phyloP scores from a whole-genome alignment of 1,139 yeast species.

The Kodamaea alishanica region DNA sequence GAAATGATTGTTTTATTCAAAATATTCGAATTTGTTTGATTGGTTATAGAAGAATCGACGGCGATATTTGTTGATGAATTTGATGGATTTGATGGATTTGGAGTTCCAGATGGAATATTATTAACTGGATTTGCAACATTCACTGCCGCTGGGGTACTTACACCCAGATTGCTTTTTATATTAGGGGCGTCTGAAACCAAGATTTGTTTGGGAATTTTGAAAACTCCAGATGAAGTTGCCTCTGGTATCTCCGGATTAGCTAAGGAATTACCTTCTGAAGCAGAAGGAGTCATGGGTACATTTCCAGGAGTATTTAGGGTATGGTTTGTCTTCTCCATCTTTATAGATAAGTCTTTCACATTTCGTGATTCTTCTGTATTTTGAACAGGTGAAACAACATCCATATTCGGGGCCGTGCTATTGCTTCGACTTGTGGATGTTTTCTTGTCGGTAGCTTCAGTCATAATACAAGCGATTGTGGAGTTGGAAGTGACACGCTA shows the following conservation, averaged over 20 bases:
- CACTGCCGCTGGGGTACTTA: neutral
- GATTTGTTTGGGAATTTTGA: slow-evolving; percentile 17
- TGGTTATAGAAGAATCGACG: slow-evolving; percentile 2
- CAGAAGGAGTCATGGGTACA: neutral
- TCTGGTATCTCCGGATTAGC: no score
- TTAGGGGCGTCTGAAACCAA: slow-evolving; percentile 12
- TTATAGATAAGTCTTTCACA: no score
- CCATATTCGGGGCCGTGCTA: no score
- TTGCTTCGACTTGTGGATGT: no score
- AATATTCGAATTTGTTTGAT: slow-evolving; percentile 4
- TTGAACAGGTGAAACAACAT: neutral
- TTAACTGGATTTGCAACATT: neutral
- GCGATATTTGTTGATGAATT: slow-evolving; percentile 5
- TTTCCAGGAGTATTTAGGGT: neutral
- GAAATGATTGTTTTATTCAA: slow-evolving; percentile 32
- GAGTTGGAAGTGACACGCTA: no score
- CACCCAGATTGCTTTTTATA: slow-evolving; percentile 1
- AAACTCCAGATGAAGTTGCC: slow-evolving; percentile 10
- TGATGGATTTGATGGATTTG: neutral
- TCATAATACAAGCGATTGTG: no score
- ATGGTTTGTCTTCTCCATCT: neutral
- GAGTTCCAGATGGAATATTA: neutral
- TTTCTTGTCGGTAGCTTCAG: no score
- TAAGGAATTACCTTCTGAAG: neutral
- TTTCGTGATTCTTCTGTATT: neutral